Evolutionary conservation across 2,329 filamentous ascomycete species (phyloP).

Genomic region (Aspergillus calidoustus): DNA sequence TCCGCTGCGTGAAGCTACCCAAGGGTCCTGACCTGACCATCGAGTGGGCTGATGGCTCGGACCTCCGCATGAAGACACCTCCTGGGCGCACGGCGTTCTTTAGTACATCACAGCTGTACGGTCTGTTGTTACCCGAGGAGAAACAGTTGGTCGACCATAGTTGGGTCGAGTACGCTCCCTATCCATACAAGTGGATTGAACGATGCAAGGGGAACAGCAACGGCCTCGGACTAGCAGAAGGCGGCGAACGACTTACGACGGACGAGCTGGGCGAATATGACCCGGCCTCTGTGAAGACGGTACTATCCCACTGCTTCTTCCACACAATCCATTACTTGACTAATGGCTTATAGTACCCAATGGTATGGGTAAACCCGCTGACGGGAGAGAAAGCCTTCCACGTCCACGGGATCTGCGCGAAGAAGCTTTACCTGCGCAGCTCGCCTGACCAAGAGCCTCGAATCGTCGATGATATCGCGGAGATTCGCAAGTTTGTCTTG

Average conservation of each 20-base stretch:
- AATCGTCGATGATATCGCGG: not conserved
- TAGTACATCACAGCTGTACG: slow-evolving; percentile 1
- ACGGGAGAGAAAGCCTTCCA: slow-evolving; percentile 8
- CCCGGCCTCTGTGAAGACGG: not conserved
- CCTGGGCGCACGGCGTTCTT: slow-evolving; percentile 5
- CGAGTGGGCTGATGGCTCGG: slow-evolving; percentile 7
- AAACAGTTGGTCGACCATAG: not conserved
- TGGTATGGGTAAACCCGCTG: slow-evolving; percentile 10
- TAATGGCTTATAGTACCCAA: slow-evolving; percentile 1
- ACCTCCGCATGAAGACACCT: not conserved
- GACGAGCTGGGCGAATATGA: slow-evolving; percentile 8
- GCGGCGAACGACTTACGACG: not conserved
- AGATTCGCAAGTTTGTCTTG: slow-evolving; percentile 1
- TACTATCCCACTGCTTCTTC: not conserved
- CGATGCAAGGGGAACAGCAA: slow-evolving; percentile 11
- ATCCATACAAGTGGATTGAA: slow-evolving; percentile 12
- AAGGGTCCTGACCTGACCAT: slow-evolving; percentile 2
- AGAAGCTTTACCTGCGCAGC: not conserved
- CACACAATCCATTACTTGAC: not conserved
- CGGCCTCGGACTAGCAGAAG: slow-evolving; percentile 4
- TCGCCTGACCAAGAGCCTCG: not conserved
- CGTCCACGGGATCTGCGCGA: not conserved
- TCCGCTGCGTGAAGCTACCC: slow-evolving; percentile 5
- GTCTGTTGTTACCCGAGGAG: not conserved
- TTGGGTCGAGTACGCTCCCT: slow-evolving; percentile 10